Conservation (phyloP, 2,329 filamentous ascomycete genomes). For the Nothophoma quercina region DNA sequence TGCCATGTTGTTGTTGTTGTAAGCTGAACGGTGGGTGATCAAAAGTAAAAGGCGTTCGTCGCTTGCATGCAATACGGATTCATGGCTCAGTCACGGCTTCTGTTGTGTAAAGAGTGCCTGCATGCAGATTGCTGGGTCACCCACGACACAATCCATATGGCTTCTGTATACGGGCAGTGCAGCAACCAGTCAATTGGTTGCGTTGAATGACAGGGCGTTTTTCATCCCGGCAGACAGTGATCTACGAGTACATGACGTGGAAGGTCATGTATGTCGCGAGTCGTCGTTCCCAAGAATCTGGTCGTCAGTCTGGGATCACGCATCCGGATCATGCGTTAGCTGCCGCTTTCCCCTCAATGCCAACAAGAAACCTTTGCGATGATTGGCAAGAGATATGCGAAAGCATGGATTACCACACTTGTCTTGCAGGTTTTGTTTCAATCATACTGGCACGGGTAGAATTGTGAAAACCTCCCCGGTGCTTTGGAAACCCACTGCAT, state of each 20-base stretch:
- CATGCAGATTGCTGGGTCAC: slow-evolving; percentile 11
- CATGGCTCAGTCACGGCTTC: slow-evolving; percentile 1
- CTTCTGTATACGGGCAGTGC: slow-evolving; percentile 1
- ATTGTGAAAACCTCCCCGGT: slow-evolving; percentile 1
- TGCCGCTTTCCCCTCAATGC: slow-evolving; percentile 20
- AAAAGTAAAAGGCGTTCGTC: neutral
- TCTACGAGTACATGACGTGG: slow-evolving; percentile 16
- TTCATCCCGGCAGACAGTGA: slow-evolving; percentile 5
- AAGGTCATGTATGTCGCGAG: slow-evolving; percentile 10
- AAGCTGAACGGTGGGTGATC: neutral
- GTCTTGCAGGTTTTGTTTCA: slow-evolving; percentile 8
- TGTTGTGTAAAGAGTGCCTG: slow-evolving; percentile 12
- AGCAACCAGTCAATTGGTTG: slow-evolving; percentile 1
- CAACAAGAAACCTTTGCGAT: slow-evolving; percentile 5
- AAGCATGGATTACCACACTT: slow-evolving; percentile 11
- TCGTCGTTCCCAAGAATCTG: slow-evolving; percentile 17
- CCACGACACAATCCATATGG: slow-evolving; percentile 5
- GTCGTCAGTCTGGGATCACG: slow-evolving; percentile 16
- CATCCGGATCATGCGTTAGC: slow-evolving; percentile 17
- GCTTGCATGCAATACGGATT: slow-evolving; percentile 3
- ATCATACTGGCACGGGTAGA: neutral
- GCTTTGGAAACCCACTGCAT: neutral
- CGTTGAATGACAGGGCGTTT: neutral
- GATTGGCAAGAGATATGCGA: slow-evolving; percentile 18
- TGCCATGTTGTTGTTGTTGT: too few relatives aligned